Conservation (phyloP, 2,329 filamentous ascomycete species). For the Podosphaera fusca region DNA sequence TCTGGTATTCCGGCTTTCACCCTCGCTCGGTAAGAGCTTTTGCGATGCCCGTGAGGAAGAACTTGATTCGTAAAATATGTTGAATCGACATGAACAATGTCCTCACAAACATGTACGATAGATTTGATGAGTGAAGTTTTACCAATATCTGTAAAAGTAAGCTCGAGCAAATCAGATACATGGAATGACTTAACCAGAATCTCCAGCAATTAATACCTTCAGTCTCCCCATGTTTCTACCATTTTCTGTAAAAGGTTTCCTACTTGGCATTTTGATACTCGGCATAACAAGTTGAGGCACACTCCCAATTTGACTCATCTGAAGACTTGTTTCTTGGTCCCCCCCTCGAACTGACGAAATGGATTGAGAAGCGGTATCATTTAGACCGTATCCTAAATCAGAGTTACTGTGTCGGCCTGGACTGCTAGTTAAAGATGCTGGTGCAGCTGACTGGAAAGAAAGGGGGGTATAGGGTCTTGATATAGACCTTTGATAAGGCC, state of each 20-base stretch:
- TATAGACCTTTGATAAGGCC: conserved; percentile 15
- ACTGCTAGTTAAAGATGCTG: conserved; percentile 23
- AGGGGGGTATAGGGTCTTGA: conserved; percentile 25
- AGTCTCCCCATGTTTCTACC: conserved; percentile 68
- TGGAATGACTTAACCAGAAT: conserved; percentile 29
- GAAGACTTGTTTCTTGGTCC: conserved; percentile 23
- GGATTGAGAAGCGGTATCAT: conserved; percentile 19
- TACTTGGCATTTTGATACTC: conserved; percentile 71
- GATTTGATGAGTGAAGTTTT: conserved; percentile 80
- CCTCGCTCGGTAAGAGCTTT: conserved; percentile 10
- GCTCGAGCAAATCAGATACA: not conserved
- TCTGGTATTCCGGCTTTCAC: conserved; percentile 9
- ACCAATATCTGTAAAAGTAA: conserved; percentile 36
- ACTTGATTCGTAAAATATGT: conserved; percentile 15
- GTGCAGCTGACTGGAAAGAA: conserved; percentile 20
- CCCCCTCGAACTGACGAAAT: conserved; percentile 16
- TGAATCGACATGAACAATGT: conserved; percentile 78
- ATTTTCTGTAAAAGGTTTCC: conserved; percentile 70
- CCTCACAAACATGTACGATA: conserved; percentile 64
- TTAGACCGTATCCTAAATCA: conserved; percentile 24
- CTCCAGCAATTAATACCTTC: conserved; percentile 71
- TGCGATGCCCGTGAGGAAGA: conserved; percentile 10
- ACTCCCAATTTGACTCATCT: conserved; percentile 25
- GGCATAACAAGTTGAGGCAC: conserved; percentile 89
- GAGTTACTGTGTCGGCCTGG: conserved; percentile 29